Evolutionary conservation across 768 basidiomycete genomes (phyloP), one percentile per base, ranked within the genome.

Genomic region (Exidia glandulosa): DNA sequence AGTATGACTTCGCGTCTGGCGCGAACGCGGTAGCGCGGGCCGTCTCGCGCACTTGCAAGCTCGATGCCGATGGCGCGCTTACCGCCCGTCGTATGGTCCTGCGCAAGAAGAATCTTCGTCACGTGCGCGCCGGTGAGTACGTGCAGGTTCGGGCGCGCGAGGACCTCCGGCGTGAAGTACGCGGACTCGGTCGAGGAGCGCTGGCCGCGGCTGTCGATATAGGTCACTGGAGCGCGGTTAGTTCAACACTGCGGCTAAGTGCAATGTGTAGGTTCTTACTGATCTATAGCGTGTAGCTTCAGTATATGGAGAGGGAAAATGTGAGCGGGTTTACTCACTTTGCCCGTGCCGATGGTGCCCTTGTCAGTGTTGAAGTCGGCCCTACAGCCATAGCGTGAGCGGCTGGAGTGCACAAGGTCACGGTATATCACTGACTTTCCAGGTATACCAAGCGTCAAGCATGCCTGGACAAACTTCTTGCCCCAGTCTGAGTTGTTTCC

Each of bases 111-210:
- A 7, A 66, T 62, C 32, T 56, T 62, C 7, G 60, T 65, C 34
- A 61, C 62, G 2, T 60, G 59, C 14, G 58, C 59, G 12, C 57
- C 52, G 12, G 45, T 41, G n/a, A 59, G 56, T 23, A 66, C 56
- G 12, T 57, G 59, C 23, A 66, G 62, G 45, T 66, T 66, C 2
- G 61, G 62, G 19, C 65, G 57, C 2, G 57, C 48, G 2, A 62
- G 57, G 19, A 64, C 65, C 14, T 52, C 47, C 14, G 60, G 62
- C 6, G 64, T 65, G 37, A 66, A 45, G 32, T 66, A 66, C 23
- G 60, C 58, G 13, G 54, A n/a, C 32, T 64, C 64, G 2, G 63
- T 37, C 13, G 63, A 57, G 7, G 50, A 48, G 13, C 65, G 61
- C 7, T 30, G 37, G 3, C 63, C 63, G 2, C 32, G 12, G 2